Conservation (phyloP, 768 basidiomycete genomes). For the Mycena amicta region DNA sequence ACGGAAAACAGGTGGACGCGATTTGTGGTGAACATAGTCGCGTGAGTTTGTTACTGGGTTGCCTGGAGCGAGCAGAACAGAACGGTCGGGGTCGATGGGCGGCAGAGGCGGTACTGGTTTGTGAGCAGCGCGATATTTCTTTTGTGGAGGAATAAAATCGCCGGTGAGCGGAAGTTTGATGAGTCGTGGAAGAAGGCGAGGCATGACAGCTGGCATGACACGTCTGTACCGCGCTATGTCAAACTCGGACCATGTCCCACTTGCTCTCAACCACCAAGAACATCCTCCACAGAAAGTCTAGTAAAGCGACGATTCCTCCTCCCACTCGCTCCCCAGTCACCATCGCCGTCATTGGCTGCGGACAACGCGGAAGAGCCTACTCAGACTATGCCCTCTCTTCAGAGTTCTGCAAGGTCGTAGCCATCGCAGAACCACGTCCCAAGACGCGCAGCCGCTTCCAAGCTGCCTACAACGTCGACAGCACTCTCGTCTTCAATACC, state of each 20-base stretch:
- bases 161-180: conserved; percentile 35
- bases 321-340: conserved; percentile 51
- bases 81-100: conserved; percentile 47
- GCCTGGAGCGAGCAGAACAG: conserved; percentile 59
- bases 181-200: conserved; percentile 72
- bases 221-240: neutral
- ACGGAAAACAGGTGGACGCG: conserved; percentile 50
- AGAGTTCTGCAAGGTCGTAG: conserved; percentile 71
- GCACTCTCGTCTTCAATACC: conserved; percentile 67
- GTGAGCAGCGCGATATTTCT: conserved; percentile 21
- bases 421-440: conserved; percentile 82
- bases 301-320: conserved; percentile 8
- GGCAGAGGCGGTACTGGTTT: conserved; percentile 37
- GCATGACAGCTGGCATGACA: too few relatives aligned
- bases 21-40: conserved; percentile 58
- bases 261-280: conserved; percentile 23
- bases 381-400: conserved; percentile 67
- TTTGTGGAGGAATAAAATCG: conserved; percentile 14
- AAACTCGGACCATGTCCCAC: conserved; percentile 11
- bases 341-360: conserved; percentile 79
- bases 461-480: conserved; percentile 57
- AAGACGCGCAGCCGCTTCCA: conserved; percentile 65
- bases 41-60: conserved; percentile 59
- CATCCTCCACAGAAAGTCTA: conserved; percentile 17
- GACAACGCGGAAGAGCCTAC: conserved; percentile 79